Evolutionary conservation across 768 basidiomycete species (phyloP).

Genomic region (Xerocomus potaroensis): DNA sequence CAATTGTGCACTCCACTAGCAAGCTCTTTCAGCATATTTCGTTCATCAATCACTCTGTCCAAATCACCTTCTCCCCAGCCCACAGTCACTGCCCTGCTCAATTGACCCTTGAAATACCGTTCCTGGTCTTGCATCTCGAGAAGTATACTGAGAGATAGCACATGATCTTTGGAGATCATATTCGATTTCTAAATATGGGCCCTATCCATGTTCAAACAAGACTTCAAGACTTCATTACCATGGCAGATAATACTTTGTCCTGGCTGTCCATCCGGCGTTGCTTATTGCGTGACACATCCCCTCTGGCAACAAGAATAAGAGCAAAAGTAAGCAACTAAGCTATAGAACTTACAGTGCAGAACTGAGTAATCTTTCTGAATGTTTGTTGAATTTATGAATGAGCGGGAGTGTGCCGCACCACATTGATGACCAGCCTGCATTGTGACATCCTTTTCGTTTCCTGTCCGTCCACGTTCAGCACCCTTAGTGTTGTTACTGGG

Average conservation of each 20-base stretch:
- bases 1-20: conserved; percentile 51
- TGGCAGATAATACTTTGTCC: conserved; percentile 25
- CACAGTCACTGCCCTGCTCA: conserved; percentile 29
- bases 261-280: conserved; percentile 48
- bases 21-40: conserved; percentile 43
- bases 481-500: too few relatives aligned
- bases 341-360: conserved; percentile 58
- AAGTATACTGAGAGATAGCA: conserved; percentile 61
- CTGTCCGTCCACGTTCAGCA: conserved; percentile 49
- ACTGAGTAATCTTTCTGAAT: conserved; percentile 84
- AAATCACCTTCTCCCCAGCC: conserved; percentile 2
- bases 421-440: conserved; percentile 94
- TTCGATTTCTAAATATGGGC: conserved; percentile 59
- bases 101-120: conserved; percentile 73
- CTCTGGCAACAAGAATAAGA: conserved; percentile 31
- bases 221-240: too few relatives aligned
- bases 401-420: conserved; percentile 84
- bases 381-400: conserved; percentile 96
- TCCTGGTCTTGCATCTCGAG: conserved; percentile 87
- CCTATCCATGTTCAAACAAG: conserved; percentile 15
- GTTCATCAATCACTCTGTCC: conserved; percentile 40
- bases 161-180: conserved; percentile 70
- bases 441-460: conserved; percentile 85
- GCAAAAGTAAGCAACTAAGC: conserved; percentile 1
- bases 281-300: conserved; percentile 56